Evolutionary conservation across 1,139 yeast genomes (phyloP).

Genomic region (Komagataea norvegica): DNA sequence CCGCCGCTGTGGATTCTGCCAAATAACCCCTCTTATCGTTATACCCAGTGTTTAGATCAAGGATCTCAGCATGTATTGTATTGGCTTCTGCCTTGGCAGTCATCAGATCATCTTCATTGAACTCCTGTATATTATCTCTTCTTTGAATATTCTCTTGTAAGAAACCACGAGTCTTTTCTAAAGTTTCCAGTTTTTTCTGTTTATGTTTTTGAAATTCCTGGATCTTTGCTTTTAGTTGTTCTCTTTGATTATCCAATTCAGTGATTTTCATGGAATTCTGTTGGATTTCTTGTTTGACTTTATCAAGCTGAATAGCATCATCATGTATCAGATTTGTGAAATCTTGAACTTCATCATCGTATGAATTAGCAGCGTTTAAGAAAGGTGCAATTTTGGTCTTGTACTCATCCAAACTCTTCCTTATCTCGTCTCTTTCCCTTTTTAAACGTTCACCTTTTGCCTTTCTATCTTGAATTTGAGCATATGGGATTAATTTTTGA

Average conservation of each 20-base stretch:
- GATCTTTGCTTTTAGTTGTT: slow-evolving; percentile 10
- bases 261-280: background rate
- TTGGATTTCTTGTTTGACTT: slow-evolving; percentile 7
- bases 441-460: slow-evolving; percentile 39
- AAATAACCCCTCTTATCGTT: slow-evolving; percentile 5
- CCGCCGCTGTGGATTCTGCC: background rate
- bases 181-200: slow-evolving; percentile 24
- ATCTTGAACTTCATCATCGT: slow-evolving; percentile 17
- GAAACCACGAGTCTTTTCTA: slow-evolving; percentile 23
- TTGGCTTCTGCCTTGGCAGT: slow-evolving; percentile 4
- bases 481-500: slow-evolving; percentile 55
- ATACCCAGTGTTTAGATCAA: slow-evolving; percentile 7
- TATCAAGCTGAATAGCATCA: slow-evolving; percentile 1
- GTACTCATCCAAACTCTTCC: slow-evolving; percentile 33
- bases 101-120: slow-evolving; percentile 17
- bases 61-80: slow-evolving; percentile 6
- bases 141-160: slow-evolving; percentile 25
- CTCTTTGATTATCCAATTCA: slow-evolving; percentile 1
- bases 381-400: slow-evolving; percentile 30
- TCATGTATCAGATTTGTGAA: slow-evolving; percentile 15
- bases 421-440: slow-evolving; percentile 39
- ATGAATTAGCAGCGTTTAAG: slow-evolving; percentile 20
- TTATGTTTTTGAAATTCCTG: slow-evolving; percentile 20
- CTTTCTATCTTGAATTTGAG: slow-evolving; percentile 51
- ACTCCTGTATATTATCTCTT: slow-evolving; percentile 25